Conservation (phyloP, 2,329 filamentous ascomycete genomes). For the Fusarium abutilonis region DNA sequence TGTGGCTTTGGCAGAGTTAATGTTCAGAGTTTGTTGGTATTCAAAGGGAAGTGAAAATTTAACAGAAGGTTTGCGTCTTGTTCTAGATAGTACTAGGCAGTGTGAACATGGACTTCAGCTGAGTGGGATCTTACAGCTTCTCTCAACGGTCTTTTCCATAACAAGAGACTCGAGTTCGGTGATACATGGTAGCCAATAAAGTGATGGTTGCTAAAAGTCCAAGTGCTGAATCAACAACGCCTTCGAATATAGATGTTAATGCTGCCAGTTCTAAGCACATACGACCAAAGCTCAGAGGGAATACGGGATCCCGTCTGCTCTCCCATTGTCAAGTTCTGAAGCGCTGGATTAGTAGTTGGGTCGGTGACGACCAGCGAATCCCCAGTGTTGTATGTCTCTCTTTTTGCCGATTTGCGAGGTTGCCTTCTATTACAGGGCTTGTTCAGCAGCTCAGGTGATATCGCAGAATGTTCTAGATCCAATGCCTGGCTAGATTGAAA, state of each 20-base stretch:
- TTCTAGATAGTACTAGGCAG: too few relatives aligned
- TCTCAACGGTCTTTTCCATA: not conserved
- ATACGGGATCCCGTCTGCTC: not conserved
- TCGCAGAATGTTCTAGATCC: too few relatives aligned
- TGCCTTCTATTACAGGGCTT: not conserved
- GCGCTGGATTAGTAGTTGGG: not conserved
- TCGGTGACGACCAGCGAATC: not conserved
- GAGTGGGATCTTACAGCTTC: too few relatives aligned
- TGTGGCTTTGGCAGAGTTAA: constrained; percentile 60
- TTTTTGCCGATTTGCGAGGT: not conserved
- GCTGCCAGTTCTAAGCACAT: too few relatives aligned
- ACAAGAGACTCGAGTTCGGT: not conserved
- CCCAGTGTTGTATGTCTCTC: not conserved
- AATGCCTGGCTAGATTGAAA: too few relatives aligned
- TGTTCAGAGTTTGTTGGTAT: constrained; percentile 64
- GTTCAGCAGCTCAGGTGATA: too few relatives aligned
- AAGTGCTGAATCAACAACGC: too few relatives aligned
- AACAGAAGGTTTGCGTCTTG: not conserved
- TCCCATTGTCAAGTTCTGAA: not conserved
- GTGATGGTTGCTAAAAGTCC: too few relatives aligned
- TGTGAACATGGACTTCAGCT: too few relatives aligned
- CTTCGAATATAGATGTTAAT: too few relatives aligned
- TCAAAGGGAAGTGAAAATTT: constrained; percentile 27
- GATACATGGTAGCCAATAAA: too few relatives aligned
- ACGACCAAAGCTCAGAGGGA: too few relatives aligned